Evolutionary conservation across 164 flowering plant species (phyloP), one percentile per base, ranked within the genome.

Genomic region (Vitis rupestris): DNA sequence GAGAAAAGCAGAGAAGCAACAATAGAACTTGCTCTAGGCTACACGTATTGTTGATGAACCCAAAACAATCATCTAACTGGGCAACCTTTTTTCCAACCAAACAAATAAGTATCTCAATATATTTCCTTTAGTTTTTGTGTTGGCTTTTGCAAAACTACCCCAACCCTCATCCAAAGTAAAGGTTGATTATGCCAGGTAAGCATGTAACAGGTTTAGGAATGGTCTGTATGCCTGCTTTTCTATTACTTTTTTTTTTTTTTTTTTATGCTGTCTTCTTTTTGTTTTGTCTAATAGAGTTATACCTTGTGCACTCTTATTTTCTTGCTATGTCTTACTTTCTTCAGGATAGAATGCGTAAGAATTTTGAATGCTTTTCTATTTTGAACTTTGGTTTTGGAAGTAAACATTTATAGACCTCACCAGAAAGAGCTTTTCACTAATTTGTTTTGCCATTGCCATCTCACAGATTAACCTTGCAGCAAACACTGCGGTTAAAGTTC

Each of bases 401-500:
- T 10, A 61, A 10, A 9, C 30, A 16, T n/a, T 1, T 23, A 23
- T 37, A 37, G 44, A 37, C 8, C 44, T 37, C 7, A 0, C 44
- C 44, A 37, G 7, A 3, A 3, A 37, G 55, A 6, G 27, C 59
- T 9, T 17, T 56, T 56, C 59, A 59, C 47, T 59, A 13, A 30
- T 30, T 51, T 66, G 48, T 2, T 60, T 70, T 31, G 6, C 5
- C 47, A 48, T 9, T 55, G 13, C 15, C 29, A 53, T 56, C 19
- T 60, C 50, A 31, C 79, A 84, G 87, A 69, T 84, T 16, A 74
- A 76, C 53, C 56, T 74, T 71, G 82, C 69, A 52, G 71, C 76
- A 14, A 71, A 58, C 60, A 63, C 79, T 3, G 65, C 70, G 13
- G 71, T 78, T 9, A 57, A 78, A 67, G 76, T 69, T 67, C 63